Base-by-base conservation (phyloP, 768 basidiomycete species). In the Mycena polygramma region DNA sequence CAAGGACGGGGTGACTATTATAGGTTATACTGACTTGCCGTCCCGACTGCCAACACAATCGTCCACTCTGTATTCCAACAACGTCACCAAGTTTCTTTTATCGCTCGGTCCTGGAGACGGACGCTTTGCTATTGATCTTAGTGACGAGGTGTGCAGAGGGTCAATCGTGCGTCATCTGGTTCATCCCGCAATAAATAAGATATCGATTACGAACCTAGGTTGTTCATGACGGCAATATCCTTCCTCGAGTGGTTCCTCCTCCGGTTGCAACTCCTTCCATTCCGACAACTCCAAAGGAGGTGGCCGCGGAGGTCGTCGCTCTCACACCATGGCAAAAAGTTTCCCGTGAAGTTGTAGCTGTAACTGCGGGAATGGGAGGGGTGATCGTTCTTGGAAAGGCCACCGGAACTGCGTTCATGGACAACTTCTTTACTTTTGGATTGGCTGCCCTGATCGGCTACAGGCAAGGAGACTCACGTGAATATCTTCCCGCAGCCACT, bases 1-100 rank as follows among this genome's bases (percentile, higher is more conserved):
- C 13, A 85, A 92, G 73, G 82, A 89, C 63, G 95, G 95, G 4
- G 93, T 96, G n/a, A 93, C 92, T 3, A 83, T 96, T 73, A 91
- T 96, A 94, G 93, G 93, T 48, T 94, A 94, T 77, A 91, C 92
- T 57, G 95, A 96, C 80, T 83, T 96, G 57, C 92, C 94, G 8
- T 95, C 94, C n/a, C 88, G 95, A 46, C 82, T 96, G 43, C 95
- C 95, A 19, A 96, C 95, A 0, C 95, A 96, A 75, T 94, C 94
- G 7, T 94, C 93, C 6, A 94, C 94, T 4, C 82, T 96, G 8
- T 96, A 96, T 78, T 96, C 95, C 8, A 96, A 96, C 81, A 96
- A 96, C 76, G 91, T 96, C 71, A 91, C 92, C 45, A 96, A 96
- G 78, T 96, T 96, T 81, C 85, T 96, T 52, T 84, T 96, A 19